Base-by-base conservation (phyloP, 2,329 filamentous ascomycete genomes). In the Penicillium paneum region DNA sequence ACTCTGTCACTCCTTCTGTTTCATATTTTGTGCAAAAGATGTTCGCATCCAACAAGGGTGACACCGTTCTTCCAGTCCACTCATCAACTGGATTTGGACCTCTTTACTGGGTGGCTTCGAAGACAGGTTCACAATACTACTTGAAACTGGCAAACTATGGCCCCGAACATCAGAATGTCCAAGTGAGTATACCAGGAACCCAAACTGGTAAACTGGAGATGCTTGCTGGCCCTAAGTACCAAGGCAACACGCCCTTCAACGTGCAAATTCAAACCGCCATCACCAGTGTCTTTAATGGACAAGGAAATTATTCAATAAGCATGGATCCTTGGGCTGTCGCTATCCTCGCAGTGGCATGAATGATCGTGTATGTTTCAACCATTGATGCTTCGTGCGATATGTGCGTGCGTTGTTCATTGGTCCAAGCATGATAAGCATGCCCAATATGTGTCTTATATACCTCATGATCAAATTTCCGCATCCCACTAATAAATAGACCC, bases 1-100 rank as follows among this genome's bases (percentile, higher is more conserved):
- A 62, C 28, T 64, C 67, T 6, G 57, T 72, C 3, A 66, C 69
- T 0, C 67, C 60, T 2, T 68, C 67, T 5, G 70, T 69, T 0
- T 71, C 68, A 8, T 74, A 72, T 55, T 74, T 67, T 42, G 66
- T 72, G 2, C 69, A 74, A 42, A 60, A 69, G 54, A 64, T 74
- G 62, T 74, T 74, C 50, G 65, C 69, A 2, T 61, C 60, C 1
- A 68, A 70, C 47, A 67, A 66, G 12, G 71, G 71, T 2, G 45
- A 58, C 11, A 68, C 63, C 1, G 67, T 68, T 11, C 62, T 74
- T 5, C 67, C 67, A 1, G 65, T 71, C 1, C 55, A 64, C 3
- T 64, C 69, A 3, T 61, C 64, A 0, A 26, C 59, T 0, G 57
- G 46, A 5, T 71, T 71, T 41, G 67, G 68, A 0, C 68, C 68